Percentiles rank a stretch among this genome's conserved stretches.
Evolutionary conservation across 257 asterid genomes (phyloP).

Genomic region (Solanum infundibuliforme): DNA sequence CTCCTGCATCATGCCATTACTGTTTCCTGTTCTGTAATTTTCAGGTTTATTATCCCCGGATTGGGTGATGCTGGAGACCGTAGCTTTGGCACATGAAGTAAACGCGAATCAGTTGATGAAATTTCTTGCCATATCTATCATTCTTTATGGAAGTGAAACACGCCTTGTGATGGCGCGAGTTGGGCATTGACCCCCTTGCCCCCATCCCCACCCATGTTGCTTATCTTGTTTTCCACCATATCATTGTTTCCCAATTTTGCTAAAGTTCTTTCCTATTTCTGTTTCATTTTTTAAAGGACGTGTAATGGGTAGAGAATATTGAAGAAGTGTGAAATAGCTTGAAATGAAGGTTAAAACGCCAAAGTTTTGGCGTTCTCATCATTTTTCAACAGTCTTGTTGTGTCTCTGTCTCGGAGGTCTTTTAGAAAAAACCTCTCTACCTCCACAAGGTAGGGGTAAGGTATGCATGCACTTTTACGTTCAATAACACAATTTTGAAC

Average conservation of each 20-base stretch:
- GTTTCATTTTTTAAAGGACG: not conserved
- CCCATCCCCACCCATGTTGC: not conserved
- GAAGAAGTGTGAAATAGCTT: not conserved
- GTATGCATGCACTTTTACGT: not conserved
- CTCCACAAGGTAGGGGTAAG: not conserved
- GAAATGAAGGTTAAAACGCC: not conserved
- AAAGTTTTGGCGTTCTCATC: not conserved
- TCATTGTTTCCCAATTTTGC: not conserved
- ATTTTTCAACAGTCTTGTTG: not conserved
- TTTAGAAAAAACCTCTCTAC: not conserved
- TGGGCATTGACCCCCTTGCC: not conserved
- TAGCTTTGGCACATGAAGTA: constrained; percentile 70
- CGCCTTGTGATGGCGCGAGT: not conserved
- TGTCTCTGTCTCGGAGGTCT: not conserved
- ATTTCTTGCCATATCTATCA: not conserved
- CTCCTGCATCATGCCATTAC: not conserved
- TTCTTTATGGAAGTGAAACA: not conserved
- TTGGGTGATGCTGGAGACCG: constrained; percentile 97
- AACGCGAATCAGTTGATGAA: not conserved
- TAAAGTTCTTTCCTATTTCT: not conserved
- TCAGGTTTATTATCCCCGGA: constrained; percentile 90
- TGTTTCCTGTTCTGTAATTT: constrained; percentile 3
- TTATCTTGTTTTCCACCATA: not conserved
- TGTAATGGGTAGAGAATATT: not conserved
- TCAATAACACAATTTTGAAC: not conserved